Evolutionary conservation across 805 yeast species (phyloP), one percentile per base, ranked within the genome.

Genomic region (Candida ulmi): DNA sequence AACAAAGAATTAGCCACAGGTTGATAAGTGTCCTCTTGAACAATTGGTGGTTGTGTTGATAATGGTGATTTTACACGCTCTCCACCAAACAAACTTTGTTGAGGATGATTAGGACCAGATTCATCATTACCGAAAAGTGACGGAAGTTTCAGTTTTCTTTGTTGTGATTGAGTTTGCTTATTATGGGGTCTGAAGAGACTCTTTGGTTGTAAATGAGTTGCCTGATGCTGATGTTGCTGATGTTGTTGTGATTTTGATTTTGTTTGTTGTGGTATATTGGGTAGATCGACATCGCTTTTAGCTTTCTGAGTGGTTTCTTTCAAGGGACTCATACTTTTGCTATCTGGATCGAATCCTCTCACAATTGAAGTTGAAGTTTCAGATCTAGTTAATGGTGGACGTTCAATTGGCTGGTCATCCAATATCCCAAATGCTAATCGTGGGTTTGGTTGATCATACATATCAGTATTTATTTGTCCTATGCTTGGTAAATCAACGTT

Each of bases 391-490:
- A 53, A 41, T 2, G 33, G 8, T n/a, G 56, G 52, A 11, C 15
- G 28, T 8, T 37, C 33, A 15, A 30, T 12, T 9, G n/a, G n/a
- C n/a, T n/a, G n/a, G n/a, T 34, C 32, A 3, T 28, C 5, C 13
- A 35, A 26, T 6, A 52, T 43, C 11, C 59, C 60, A 48, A 57
- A 55, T 1, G 61, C 58, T 39, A 49, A 51, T 31, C 51, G 44
- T 30, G 61, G 61, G 17, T 57, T 43, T 11, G 61, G 61, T 36
- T 57, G 61, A 17, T 57, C 56, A 30, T 40, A 55, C 8, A 50
- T 21, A 34, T 54, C 61, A 5, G 53, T 23, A 38, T 56, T 43
- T 19, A 41, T 33, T 15, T 28, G 29, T 15, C 18, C 34, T 18
- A 46, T 26, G 11, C 43, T 35, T 9, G 47, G 29, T 24, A 48